Conservation (phyloP, 2,329 filamentous ascomycete genomes). For the Aureobasidium sp. region DNA sequence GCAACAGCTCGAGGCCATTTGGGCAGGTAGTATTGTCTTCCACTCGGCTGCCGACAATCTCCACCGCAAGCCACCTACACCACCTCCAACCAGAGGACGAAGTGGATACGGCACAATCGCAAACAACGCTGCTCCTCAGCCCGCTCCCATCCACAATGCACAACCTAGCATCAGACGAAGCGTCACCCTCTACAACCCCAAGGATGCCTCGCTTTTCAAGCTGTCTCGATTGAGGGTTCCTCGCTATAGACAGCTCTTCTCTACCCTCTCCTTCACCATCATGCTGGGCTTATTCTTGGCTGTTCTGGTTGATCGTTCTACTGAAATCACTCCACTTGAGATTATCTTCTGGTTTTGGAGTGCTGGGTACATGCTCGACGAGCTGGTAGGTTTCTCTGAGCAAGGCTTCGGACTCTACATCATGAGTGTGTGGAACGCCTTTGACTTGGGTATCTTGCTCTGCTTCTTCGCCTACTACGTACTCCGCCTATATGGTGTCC, state of each 20-base stretch:
- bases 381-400: conserved; percentile 92
- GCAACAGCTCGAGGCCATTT: conserved; percentile 92
- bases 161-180: conserved; percentile 45
- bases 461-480: conserved; percentile 84
- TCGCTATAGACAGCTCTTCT: conserved; percentile 83
- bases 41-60: conserved; percentile 80
- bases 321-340: conserved; percentile 75
- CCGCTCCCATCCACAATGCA: neutral
- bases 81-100: conserved; percentile 17
- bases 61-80: conserved; percentile 52
- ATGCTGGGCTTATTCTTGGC: conserved; percentile 79
- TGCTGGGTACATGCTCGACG: conserved; percentile 92
- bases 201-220: conserved; percentile 85
- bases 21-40: conserved; percentile 92
- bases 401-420: conserved; percentile 94
- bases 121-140: neutral
- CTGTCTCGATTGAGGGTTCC: conserved; percentile 84
- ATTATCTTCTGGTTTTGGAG: conserved; percentile 97
- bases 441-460: conserved; percentile 82
- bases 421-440: conserved; percentile 96
- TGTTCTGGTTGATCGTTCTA: conserved; percentile 66
- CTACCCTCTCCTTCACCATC: conserved; percentile 77
- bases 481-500: conserved; percentile 78
- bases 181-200: conserved; percentile 81
- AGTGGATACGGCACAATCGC: conserved; percentile 7